Evolutionary conservation across 345 rosid genomes (phyloP).

Genomic region (Gynandropsis gynandra): DNA sequence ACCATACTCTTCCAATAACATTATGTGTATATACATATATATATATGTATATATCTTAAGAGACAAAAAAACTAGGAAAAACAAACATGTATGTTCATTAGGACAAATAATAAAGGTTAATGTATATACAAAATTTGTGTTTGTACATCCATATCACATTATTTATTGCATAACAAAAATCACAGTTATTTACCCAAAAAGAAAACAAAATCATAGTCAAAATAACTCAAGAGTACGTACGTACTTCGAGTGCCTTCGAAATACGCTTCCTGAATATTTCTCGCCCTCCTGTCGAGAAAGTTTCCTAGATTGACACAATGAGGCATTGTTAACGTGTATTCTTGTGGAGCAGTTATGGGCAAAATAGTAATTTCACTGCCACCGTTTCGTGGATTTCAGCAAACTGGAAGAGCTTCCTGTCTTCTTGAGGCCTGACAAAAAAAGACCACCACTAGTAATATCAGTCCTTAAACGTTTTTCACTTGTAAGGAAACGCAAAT

Average conservation of each 20-base stretch:
- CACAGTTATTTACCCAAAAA: too few relatives aligned
- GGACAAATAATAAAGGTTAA: too few relatives aligned
- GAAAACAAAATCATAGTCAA: conserved; percentile 16
- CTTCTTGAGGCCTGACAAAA: conserved; percentile 24
- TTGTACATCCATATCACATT: too few relatives aligned
- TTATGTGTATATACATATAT: too few relatives aligned
- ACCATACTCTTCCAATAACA: too few relatives aligned
- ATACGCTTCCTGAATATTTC: too few relatives aligned
- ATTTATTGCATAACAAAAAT: neutral
- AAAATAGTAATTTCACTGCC: conserved; percentile 10
- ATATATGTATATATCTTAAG: too few relatives aligned
- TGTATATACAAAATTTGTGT: conserved; percentile 20
- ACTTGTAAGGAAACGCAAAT: conserved; percentile 3
- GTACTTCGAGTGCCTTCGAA: neutral
- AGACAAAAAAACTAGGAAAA: too few relatives aligned
- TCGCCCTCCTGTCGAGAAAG: too few relatives aligned
- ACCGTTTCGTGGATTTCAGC: conserved; percentile 26
- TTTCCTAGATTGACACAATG: too few relatives aligned
- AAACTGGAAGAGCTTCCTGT: conserved; percentile 26
- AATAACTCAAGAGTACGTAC: neutral
- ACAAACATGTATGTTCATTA: too few relatives aligned
- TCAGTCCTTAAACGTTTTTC: neutral
- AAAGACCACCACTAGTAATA: conserved; percentile 1
- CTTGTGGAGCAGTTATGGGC: neutral
- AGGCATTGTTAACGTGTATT: neutral